Base-by-base conservation (phyloP, 257 asterid species). In the Gentiana macrophylla region DNA sequence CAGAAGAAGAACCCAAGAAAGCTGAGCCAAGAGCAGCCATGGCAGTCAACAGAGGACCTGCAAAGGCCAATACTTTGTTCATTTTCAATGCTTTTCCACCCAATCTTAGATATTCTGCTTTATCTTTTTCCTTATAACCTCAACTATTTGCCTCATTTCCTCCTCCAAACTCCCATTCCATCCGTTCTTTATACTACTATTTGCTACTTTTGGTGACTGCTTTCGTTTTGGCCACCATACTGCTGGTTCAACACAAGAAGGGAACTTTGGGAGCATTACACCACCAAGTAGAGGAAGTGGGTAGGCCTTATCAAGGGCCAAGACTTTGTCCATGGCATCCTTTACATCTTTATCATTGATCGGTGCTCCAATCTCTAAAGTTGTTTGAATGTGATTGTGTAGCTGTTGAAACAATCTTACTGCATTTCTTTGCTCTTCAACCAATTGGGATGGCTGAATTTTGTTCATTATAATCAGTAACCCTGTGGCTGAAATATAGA, bases 381-480 rank as follows among this genome's bases (percentile, higher is more conserved):
- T 61, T 5, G 82, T 79, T 65, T 68, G 59, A 4, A 88, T 75
- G 44, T 80, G 84, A 15, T 60, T 73, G 4, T 64, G 69, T 5
- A 82, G 74, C 58, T 84, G 86, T 60, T 73, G 66, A 69, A 88
- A 82, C 41, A 82, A 67, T 68, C 95, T 77, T 1, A 60, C 49
- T 0, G 91, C 95, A 50, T 80, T 88, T 37, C 94, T 38, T 15
- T 88, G 97, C 45, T 88, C 97, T 54, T 88, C 94, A 0, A 82
- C 90, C 0, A 84, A 79, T 61, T 88, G 96, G 32, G 90, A 82
- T 1, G 96, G 90, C 59, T 88, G 96, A 49, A 82, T 77, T 32
- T 80, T 66, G 47, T 73, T 77, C 50, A 70, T 59, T 6, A 76
- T 46, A 1, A 41, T 7, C 43, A 76, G 33, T 67, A 76, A 55